These are phyloP conservation scores for Alternaria ethzedia DNA, from an alignment of 2,329 filamentous ascomycete species.

Conservation along the genomic window DNA sequence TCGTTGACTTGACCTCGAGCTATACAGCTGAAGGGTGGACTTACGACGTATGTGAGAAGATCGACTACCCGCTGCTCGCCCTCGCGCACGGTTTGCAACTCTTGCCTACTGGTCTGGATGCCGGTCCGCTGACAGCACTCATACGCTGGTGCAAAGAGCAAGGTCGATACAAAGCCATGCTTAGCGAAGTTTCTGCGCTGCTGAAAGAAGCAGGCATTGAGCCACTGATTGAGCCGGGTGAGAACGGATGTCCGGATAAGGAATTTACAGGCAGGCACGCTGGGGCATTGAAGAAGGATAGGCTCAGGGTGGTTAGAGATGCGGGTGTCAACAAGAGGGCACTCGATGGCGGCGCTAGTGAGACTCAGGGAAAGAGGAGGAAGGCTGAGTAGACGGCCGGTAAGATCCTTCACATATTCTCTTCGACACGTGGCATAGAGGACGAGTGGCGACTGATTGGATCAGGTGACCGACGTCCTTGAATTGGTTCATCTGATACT, in stretches of 20 bases:
- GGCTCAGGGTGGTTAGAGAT: not conserved
- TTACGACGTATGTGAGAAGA: slow-evolving; percentile 5
- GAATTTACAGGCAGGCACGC: not conserved
- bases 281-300: slow-evolving; percentile 16
- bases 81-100: slow-evolving; percentile 17
- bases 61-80: slow-evolving; percentile 27
- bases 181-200: slow-evolving; percentile 15
- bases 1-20: not conserved
- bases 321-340: not conserved
- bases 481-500: too few relatives aligned
- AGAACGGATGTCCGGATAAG: slow-evolving; percentile 6
- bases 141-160: slow-evolving; percentile 21
- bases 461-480: too few relatives aligned
- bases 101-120: slow-evolving; percentile 19
- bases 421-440: too few relatives aligned
- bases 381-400: not conserved
- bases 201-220: slow-evolving; percentile 10
- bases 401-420: too few relatives aligned
- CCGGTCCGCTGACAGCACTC: slow-evolving; percentile 21
- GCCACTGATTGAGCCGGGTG: slow-evolving; percentile 11
- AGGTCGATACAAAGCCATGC: not conserved
- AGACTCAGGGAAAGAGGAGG: not conserved
- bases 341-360: not conserved
- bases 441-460: too few relatives aligned
- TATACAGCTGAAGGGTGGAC: slow-evolving; percentile 21